phyloP scores from a whole-genome alignment of 805 yeast species.

The Komagataella ulmi region DNA sequence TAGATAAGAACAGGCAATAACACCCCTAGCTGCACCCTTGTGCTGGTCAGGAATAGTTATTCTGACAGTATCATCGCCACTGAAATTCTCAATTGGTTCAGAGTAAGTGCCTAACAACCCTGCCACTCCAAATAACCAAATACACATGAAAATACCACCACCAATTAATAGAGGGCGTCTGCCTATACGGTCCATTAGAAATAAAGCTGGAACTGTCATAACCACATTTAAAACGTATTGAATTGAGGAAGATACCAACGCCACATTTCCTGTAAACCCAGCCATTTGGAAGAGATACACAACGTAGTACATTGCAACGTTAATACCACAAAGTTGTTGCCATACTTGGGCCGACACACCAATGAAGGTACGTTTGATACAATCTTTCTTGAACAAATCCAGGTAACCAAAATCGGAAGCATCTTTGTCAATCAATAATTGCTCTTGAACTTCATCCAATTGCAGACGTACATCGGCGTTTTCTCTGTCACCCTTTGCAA shows the following conservation, averaged over 20 bases:
- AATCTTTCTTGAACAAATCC: conserved; percentile 37
- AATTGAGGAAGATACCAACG: conserved; percentile 43
- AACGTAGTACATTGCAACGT: conserved; percentile 57
- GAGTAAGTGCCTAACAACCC: conserved; percentile 30
- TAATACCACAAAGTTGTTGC: conserved; percentile 56
- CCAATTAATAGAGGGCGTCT: conserved; percentile 47
- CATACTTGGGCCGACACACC: conserved; percentile 44
- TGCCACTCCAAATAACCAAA: conserved; percentile 27
- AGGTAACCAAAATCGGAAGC: conserved; percentile 28
- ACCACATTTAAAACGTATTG: conserved; percentile 43
- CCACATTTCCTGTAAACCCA: conserved; percentile 37
- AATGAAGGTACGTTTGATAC: conserved; percentile 33
- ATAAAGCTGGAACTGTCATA: conserved; percentile 49
- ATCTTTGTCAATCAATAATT: conserved; percentile 37
- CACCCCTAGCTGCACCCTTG: conserved; percentile 26
- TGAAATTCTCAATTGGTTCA: conserved; percentile 15
- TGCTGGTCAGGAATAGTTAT: conserved; percentile 21
- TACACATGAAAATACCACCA: conserved; percentile 31
- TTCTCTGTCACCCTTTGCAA: conserved; percentile 26
- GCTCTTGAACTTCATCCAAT: conserved; percentile 45
- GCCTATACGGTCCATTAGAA: conserved; percentile 48
- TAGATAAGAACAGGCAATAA: conserved; percentile 32
- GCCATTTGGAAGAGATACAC: conserved; percentile 56
- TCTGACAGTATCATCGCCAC: conserved; percentile 15
- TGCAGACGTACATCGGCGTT: conserved; percentile 35